Conservation (phyloP, 257 asterid species). For the Ballota nigra region DNA sequence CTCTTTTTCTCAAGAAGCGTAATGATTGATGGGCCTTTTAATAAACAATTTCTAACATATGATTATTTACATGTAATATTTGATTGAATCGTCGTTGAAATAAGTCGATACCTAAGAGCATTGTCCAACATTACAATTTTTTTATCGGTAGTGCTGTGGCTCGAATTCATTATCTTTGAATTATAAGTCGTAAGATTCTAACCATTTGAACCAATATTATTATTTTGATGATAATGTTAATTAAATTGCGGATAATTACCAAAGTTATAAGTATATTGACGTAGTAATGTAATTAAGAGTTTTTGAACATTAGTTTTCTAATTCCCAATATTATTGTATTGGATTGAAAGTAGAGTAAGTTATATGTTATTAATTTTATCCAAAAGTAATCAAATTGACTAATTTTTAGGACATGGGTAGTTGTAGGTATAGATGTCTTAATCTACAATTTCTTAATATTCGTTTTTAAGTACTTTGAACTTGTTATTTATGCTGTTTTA, state of each 20-base stretch:
- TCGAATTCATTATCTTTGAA: no score
- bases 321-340: not conserved
- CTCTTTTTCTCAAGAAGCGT: not conserved
- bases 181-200: no score
- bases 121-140: no score
- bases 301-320: not conserved
- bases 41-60: no score
- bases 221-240: not conserved
- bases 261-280: not conserved
- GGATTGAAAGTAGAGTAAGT: not conserved
- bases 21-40: not conserved
- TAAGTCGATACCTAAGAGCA: not conserved
- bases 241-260: not conserved
- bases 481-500: not conserved
- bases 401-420: not conserved
- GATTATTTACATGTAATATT: not conserved
- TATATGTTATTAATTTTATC: not conserved
- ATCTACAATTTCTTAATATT: not conserved
- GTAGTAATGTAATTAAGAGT: not conserved
- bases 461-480: not conserved
- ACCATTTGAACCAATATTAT: no score
- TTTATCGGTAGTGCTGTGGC: no score
- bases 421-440: not conserved
- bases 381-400: not conserved
- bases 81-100: not conserved